Conservation (phyloP, 129 eudicot species). For the Logfia minima region DNA sequence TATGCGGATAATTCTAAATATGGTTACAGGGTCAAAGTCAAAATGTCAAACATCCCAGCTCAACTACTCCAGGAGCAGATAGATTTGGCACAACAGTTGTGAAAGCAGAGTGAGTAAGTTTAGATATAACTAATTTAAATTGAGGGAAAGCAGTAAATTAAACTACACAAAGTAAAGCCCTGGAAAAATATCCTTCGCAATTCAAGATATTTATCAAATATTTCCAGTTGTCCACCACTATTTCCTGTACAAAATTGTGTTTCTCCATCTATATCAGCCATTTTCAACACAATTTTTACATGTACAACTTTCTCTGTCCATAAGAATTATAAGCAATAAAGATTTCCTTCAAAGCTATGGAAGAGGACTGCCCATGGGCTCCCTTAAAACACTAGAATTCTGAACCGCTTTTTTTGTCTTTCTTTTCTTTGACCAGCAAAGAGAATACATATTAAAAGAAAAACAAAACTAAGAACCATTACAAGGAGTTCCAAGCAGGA, state of each 20-base stretch:
- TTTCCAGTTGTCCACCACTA: not conserved
- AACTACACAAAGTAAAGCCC: not conserved
- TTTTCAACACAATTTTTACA: not conserved
- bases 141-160: not conserved
- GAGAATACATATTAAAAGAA: too few relatives aligned
- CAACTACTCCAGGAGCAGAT: conserved; percentile 2
- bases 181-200: not conserved
- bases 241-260: not conserved
- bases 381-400: not conserved
- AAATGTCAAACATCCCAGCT: not conserved
- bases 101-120: not conserved
- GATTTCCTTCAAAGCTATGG: not conserved
- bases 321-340: not conserved
- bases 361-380: not conserved
- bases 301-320: not conserved
- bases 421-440: too few relatives aligned
- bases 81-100: not conserved
- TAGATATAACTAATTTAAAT: not conserved
- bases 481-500: too few relatives aligned
- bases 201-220: not conserved
- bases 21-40: not conserved
- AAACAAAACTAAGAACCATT: too few relatives aligned
- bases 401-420: not conserved
- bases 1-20: not conserved
- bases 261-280: not conserved